Evolutionary conservation across 257 asterid species (phyloP).

Genomic region (Solanum arcanum): DNA sequence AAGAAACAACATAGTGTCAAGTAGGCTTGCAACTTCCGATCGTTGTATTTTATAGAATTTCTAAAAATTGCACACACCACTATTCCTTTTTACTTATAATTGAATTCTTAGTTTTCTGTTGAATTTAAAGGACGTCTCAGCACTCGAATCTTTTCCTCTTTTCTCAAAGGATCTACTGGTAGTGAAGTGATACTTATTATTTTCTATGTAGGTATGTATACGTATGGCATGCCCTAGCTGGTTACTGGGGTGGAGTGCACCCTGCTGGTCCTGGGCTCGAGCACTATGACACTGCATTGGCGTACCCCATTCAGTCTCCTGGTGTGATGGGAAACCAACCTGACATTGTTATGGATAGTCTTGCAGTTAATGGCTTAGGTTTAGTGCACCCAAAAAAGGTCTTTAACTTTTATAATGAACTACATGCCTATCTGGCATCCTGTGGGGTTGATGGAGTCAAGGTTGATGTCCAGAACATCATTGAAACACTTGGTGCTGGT

Average conservation of each 20-base stretch:
- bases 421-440: slow-evolving; percentile 80
- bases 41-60: neutral
- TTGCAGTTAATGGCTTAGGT: slow-evolving; percentile 87
- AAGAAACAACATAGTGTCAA: slow-evolving; percentile 55
- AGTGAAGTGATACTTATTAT: neutral
- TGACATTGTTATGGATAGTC: slow-evolving; percentile 92
- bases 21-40: slow-evolving; percentile 20
- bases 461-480: slow-evolving; percentile 95
- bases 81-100: neutral
- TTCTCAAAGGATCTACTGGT: neutral
- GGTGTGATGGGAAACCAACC: slow-evolving; percentile 95
- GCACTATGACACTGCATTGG: slow-evolving; percentile 77
- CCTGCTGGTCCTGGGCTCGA: slow-evolving; percentile 83
- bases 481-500: slow-evolving; percentile 97
- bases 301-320: slow-evolving; percentile 85
- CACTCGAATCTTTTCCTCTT: neutral
- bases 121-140: neutral
- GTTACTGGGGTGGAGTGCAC: slow-evolving; percentile 98
- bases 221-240: slow-evolving; percentile 96
- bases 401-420: slow-evolving; percentile 85
- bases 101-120: neutral
- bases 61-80: neutral
- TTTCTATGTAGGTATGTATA: slow-evolving; percentile 44
- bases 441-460: slow-evolving; percentile 98
- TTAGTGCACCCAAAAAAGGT: slow-evolving; percentile 85